Conservation (phyloP, 148 eudicot species). For the Silene latifolia region DNA sequence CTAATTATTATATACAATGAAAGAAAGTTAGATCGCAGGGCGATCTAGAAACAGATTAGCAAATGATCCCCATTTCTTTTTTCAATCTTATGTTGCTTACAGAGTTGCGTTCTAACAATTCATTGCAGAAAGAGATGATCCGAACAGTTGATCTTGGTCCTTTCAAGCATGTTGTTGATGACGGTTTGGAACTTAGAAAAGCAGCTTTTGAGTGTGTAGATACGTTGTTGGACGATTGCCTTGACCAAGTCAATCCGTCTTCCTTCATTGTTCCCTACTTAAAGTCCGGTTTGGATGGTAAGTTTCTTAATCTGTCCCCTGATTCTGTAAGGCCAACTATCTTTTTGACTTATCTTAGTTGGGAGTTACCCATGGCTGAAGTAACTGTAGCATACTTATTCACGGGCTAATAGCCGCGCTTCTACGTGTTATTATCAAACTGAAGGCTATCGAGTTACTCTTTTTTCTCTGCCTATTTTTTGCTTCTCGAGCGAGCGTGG, state of each 20-base stretch:
- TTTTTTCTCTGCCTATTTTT: not conserved
- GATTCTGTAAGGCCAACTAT: not conserved
- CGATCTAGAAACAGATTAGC: not conserved
- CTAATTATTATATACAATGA: not conserved
- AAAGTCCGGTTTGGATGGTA: conserved; percentile 88
- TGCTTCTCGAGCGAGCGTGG: not conserved
- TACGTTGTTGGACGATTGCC: conserved; percentile 85
- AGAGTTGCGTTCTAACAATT: not conserved
- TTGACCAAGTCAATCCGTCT: conserved; percentile 92
- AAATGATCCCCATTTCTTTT: not conserved
- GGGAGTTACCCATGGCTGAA: too few relatives aligned
- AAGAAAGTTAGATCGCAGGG: not conserved
- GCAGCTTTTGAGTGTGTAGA: conserved; percentile 99
- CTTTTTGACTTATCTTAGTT: not conserved
- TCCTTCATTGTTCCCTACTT: conserved; percentile 84
- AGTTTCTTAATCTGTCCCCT: conserved; percentile 23
- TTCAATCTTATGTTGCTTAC: not conserved
- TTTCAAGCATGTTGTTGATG: conserved; percentile 97
- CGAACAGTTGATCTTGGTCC: conserved; percentile 98
- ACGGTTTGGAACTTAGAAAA: conserved; percentile 95
- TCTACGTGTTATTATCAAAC: too few relatives aligned
- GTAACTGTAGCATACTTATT: too few relatives aligned
- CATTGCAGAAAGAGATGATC: conserved; percentile 85
- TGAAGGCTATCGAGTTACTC: too few relatives aligned
- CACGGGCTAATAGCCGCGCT: too few relatives aligned